Evolutionary conservation across 2,329 filamentous ascomycete species (phyloP).

Genomic region (Rhinocladiella similis): DNA sequence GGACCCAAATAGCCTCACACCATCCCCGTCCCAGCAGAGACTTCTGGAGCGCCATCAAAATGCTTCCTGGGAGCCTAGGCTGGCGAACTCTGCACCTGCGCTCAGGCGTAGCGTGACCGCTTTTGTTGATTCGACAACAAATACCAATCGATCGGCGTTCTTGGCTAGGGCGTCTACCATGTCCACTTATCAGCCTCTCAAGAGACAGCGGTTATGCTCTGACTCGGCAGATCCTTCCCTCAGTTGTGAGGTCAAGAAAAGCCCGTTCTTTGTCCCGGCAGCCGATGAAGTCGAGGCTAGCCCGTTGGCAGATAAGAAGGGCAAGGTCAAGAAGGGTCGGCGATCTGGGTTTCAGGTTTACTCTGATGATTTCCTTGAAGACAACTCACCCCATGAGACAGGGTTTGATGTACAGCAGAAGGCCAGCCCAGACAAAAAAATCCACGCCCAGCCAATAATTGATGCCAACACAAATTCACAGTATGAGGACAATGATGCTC

Average conservation of each 20-base stretch:
- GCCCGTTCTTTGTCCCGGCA: conserved; percentile 48
- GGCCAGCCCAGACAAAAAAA: conserved; percentile 20
- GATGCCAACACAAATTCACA: not conserved
- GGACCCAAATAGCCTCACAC: conserved; percentile 66
- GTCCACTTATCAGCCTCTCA: conserved; percentile 49
- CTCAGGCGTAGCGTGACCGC: conserved; percentile 39
- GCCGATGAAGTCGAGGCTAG: conserved; percentile 35
- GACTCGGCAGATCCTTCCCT: conserved; percentile 41
- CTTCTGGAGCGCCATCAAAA: conserved; percentile 56
- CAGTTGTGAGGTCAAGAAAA: conserved; percentile 40
- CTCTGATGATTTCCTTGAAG: conserved; percentile 54
- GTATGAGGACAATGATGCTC: conserved; percentile 20
- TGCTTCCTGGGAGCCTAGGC: conserved; percentile 56
- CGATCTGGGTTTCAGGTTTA: conserved; percentile 50
- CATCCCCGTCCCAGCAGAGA: conserved; percentile 64
- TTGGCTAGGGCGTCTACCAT: conserved; percentile 38
- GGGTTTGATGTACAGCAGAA: conserved; percentile 35
- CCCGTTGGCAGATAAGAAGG: conserved; percentile 39
- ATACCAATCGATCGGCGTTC: conserved; percentile 44
- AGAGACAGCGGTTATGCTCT: conserved; percentile 54
- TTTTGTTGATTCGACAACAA: conserved; percentile 40
- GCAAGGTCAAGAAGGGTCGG: conserved; percentile 41
- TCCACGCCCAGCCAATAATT: not conserved
- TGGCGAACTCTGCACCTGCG: conserved; percentile 43
- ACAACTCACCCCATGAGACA: conserved; percentile 43